Evolutionary conservation across 768 basidiomycete species (phyloP), one percentile per base, ranked within the genome.

Genomic region (Naganishia antarctica): DNA sequence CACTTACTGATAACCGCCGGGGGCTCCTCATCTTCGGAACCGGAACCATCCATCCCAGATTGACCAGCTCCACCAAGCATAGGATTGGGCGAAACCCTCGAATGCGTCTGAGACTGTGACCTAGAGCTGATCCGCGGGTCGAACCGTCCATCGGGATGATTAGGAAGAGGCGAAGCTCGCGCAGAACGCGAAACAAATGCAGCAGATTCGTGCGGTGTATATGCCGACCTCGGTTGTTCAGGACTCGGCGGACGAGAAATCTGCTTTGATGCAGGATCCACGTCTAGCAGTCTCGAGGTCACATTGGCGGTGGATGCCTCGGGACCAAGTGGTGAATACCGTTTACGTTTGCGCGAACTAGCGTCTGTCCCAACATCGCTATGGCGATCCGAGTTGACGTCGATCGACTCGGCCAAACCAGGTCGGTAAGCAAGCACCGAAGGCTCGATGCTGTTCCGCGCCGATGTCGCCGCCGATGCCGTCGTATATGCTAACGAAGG

Each of bases 301-400:
- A n/a, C n/a, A 21, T 44, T 44, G 9, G 13, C 43, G 34, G 34
- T 21, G n/a, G 18, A 9, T 18, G 21, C 31, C 25, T 40, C 34
- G 11, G 37, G 34, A 8, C 32, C 53, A 23, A 57, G 53, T 4
- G 50, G 53, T 23, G 53, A 57, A 26, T 57, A 57, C 34, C 53
- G 16, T 25, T 57, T 57, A 8, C 53, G 34, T 40, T 57, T 57
- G 16, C 53, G 53, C 32, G 53, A 57, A 26, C 37, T 57, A 7
- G 26, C 53, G 23, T 57, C 53, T 18, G 37, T 60, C 11, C 43
- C 43, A 5, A 47, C n/a, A 53, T 63, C 49, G 21, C 62, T 63
- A 32, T 41, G 40, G 12, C 62, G 25, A 41, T 63, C 51, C 25
- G 49, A 40, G 28, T 57, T 53, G 13, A 41, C 31, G 13, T 51